Conservation (phyloP, 257 asterid species). For the Ajuga chamaepitys region DNA sequence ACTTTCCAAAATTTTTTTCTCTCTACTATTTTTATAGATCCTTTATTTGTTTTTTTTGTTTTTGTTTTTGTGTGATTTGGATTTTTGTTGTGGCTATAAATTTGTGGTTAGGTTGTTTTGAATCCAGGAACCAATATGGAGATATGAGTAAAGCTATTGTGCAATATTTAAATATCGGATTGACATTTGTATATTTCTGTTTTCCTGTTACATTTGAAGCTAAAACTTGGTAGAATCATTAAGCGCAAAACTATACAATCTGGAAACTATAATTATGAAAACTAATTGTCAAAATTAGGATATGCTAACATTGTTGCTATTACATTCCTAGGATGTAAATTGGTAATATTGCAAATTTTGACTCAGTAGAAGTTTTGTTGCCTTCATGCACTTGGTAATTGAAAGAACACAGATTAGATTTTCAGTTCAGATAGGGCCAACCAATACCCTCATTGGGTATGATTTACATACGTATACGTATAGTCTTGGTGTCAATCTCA, state of each 20-base stretch:
- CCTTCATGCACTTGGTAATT: neutral
- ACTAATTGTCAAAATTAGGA: neutral
- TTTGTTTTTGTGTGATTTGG: neutral
- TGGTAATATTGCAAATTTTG: too few species aligned
- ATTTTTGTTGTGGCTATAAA: neutral
- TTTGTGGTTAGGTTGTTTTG: neutral
- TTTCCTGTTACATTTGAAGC: neutral
- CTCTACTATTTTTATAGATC: neutral
- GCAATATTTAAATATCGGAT: slow-evolving; percentile 3
- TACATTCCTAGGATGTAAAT: neutral
- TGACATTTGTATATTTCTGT: neutral
- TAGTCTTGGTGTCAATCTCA: neutral
- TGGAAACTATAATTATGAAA: neutral
- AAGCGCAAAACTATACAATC: neutral
- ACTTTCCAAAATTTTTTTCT: neutral
- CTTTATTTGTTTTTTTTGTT: neutral
- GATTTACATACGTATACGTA: neutral
- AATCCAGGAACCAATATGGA: neutral
- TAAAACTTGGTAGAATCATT: neutral
- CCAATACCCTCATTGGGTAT: neutral
- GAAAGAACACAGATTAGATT: neutral
- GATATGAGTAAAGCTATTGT: slow-evolving; percentile 1
- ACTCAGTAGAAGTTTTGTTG: neutral
- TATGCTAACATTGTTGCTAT: too few species aligned
- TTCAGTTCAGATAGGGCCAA: neutral